Evolutionary conservation across 2,329 filamentous ascomycete genomes (phyloP).

Genomic region (Monosporascus sp.): DNA sequence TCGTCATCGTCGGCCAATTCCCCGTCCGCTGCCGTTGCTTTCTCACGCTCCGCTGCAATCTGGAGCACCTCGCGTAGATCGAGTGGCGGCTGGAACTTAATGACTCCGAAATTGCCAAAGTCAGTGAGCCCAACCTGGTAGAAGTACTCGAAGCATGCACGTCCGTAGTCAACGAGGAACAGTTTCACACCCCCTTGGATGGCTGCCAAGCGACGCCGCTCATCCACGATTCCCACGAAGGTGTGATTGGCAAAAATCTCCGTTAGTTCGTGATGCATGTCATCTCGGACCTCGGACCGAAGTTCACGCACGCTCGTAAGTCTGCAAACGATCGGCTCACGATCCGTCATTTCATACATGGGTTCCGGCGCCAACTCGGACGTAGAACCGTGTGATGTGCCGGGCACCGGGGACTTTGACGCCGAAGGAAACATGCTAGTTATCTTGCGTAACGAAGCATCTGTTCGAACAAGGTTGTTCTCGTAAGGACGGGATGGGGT

Average conservation of each 20-base stretch:
- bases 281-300: slow-evolving; percentile 71
- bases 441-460: slow-evolving; percentile 85
- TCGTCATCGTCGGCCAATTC: slow-evolving; percentile 39
- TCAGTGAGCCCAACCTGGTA: slow-evolving; percentile 94
- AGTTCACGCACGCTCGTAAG: slow-evolving; percentile 83
- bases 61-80: slow-evolving; percentile 64
- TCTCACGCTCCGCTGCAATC: slow-evolving; percentile 69
- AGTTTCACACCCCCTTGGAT: slow-evolving; percentile 91
- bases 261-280: slow-evolving; percentile 79
- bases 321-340: slow-evolving; percentile 63
- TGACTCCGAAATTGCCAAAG: slow-evolving; percentile 88
- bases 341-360: slow-evolving; percentile 64
- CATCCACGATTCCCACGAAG: slow-evolving; percentile 90
- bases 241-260: slow-evolving; percentile 84
- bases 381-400: slow-evolving; percentile 18
- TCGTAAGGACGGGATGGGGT: slow-evolving; percentile 60
- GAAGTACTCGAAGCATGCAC: slow-evolving; percentile 82
- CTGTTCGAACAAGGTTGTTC: slow-evolving; percentile 86
- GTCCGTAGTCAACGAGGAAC: slow-evolving; percentile 88
- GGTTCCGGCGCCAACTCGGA: slow-evolving; percentile 26
- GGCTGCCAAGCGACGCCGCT: slow-evolving; percentile 78
- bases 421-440: slow-evolving; percentile 84
- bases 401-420: slow-evolving; percentile 29
- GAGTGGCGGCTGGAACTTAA: slow-evolving; percentile 74
- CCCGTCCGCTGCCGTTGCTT: slow-evolving; percentile 33